These are phyloP conservation scores for Mortierella polycephala DNA, from an alignment of 371 early-diverging fungal species.

Conservation along the genomic window DNA sequence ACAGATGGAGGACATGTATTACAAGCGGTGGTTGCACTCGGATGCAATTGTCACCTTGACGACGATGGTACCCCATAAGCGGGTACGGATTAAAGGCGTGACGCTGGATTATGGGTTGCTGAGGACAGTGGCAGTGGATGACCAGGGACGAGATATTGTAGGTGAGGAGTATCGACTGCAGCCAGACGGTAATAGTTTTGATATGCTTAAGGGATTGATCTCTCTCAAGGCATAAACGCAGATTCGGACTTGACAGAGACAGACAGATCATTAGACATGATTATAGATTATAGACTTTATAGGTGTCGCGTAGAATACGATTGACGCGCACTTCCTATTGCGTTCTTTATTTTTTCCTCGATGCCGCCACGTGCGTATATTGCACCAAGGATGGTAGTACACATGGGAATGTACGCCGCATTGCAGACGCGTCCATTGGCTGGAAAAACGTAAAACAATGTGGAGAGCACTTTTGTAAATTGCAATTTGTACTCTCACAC, in stretches of 20 bases:
- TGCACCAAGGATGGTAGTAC: no score
- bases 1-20: slow-evolving; percentile 80
- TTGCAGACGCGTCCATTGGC: neutral
- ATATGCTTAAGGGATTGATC: slow-evolving; percentile 93
- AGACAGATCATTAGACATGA: no score
- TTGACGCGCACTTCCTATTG: no score
- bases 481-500: neutral
- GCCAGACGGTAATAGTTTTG: slow-evolving; percentile 97
- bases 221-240: slow-evolving; percentile 22
- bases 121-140: slow-evolving; percentile 69
- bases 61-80: slow-evolving; percentile 62
- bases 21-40: slow-evolving; percentile 89
- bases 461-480: neutral
- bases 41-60: slow-evolving; percentile 75
- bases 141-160: slow-evolving; percentile 42
- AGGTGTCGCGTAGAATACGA: no score
- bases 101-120: slow-evolving; percentile 82
- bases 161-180: slow-evolving; percentile 75
- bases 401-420: no score
- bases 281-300: no score
- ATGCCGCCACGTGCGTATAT: no score
- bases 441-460: neutral
- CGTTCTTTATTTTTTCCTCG: no score
- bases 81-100: slow-evolving; percentile 82
- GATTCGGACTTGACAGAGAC: no score